These are phyloP conservation scores for Penicillium brasilianum DNA, from an alignment of 2,329 filamentous ascomycete genomes.

Conservation along the genomic window DNA sequence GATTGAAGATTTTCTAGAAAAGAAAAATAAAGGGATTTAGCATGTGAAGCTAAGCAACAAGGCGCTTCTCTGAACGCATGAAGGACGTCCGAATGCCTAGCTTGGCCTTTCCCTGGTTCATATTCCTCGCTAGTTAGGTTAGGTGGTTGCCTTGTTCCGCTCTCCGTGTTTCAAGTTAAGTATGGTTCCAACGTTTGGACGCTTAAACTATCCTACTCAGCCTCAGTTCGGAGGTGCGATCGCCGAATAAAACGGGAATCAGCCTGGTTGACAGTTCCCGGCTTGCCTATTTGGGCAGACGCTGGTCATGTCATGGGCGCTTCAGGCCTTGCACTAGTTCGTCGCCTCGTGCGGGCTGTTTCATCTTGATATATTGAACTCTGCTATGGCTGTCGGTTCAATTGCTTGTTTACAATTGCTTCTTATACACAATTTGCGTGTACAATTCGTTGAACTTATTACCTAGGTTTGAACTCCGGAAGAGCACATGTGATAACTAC, in stretches of 20 bases:
- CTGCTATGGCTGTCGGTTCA: background rate
- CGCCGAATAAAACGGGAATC: conserved; percentile 3
- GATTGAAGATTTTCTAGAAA: conserved; percentile 23
- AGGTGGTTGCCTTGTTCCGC: background rate
- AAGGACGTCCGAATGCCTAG: background rate
- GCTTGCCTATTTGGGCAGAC: background rate
- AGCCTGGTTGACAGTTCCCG: conserved; percentile 11
- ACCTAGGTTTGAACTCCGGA: background rate
- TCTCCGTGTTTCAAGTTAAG: conserved; percentile 17
- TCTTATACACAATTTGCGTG: background rate
- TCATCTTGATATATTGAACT: conserved; percentile 3
- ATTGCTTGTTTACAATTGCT: background rate
- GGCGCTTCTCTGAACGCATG: background rate
- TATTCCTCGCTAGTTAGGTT: background rate
- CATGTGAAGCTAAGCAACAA: conserved; percentile 17
- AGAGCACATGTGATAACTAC: conserved; percentile 2
- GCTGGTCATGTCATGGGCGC: background rate
- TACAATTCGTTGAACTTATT: background rate
- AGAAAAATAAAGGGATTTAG: background rate
- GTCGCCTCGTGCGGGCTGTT: conserved; percentile 1
- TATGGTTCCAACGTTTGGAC: conserved; percentile 5
- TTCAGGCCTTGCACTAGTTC: conserved; percentile 6
- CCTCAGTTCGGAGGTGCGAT: background rate
- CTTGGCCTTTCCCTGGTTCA: background rate
- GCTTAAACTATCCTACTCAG: background rate